These are phyloP conservation scores for Arabis alpina DNA, from an alignment of 345 rosid genomes.

Conservation along the genomic window DNA sequence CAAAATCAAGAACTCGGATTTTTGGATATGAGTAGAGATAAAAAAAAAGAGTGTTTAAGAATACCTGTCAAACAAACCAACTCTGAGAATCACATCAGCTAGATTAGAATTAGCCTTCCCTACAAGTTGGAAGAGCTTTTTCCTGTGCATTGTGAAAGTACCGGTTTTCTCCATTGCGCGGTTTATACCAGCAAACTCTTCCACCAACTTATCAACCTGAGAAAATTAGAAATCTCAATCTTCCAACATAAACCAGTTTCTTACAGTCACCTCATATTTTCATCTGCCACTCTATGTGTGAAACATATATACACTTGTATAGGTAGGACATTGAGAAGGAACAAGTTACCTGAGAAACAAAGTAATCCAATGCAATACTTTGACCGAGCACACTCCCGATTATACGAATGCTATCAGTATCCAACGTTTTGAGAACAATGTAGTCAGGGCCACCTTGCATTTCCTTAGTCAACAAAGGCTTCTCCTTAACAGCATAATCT, in stretches of 20 bases:
- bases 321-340: conserved; percentile 20
- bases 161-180: conserved; percentile 88
- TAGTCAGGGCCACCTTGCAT: conserved; percentile 90
- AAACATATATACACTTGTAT: conserved; percentile 10
- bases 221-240: conserved; percentile 17
- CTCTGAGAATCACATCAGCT: conserved; percentile 94
- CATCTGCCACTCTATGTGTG: conserved; percentile 1
- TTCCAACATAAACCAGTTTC: conserved; percentile 13
- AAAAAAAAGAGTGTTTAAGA: not conserved
- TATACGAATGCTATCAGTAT: conserved; percentile 81
- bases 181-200: conserved; percentile 93
- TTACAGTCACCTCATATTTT: conserved; percentile 2
- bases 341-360: conserved; percentile 81
- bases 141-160: conserved; percentile 94
- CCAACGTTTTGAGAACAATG: conserved; percentile 70
- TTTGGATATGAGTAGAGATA: not conserved
- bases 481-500: conserved; percentile 93
- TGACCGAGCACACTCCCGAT: conserved; percentile 96
- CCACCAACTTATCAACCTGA: conserved; percentile 91
- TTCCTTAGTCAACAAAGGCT: conserved; percentile 66
- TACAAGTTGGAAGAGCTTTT: conserved; percentile 83
- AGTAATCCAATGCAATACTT: conserved; percentile 91
- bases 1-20: conserved; percentile 5
- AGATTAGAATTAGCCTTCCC: conserved; percentile 98
- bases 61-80: conserved; percentile 95